Percentiles rank a stretch among this genome's conserved stretches.
Evolutionary conservation across 768 basidiomycete genomes (phyloP).

Genomic region (Lepiota venenata): DNA sequence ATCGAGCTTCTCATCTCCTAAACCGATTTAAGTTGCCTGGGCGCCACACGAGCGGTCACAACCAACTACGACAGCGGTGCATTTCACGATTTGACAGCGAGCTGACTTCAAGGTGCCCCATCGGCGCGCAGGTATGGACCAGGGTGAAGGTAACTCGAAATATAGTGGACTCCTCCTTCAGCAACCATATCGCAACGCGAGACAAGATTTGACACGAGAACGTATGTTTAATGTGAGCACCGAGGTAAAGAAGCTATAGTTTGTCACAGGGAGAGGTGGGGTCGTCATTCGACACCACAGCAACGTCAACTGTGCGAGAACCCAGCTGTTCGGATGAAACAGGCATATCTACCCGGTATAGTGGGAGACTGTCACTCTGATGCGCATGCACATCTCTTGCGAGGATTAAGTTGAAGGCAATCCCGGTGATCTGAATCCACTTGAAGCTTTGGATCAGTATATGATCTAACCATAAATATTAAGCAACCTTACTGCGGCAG

Average conservation of each 20-base stretch:
- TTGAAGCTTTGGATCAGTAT: neutral
- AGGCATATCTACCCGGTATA: neutral
- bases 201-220: too few species aligned
- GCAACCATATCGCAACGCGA: too few species aligned
- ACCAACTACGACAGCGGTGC: too few species aligned
- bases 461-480: neutral
- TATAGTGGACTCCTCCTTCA: too few species aligned
- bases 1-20: too few species aligned
- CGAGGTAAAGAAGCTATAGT: neutral
- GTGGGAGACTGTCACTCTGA: neutral
- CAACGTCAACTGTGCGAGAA: neutral
- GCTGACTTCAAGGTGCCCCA: too few species aligned
- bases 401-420: constrained; percentile 21
- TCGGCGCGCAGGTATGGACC: too few species aligned
- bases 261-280: neutral
- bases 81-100: too few species aligned
- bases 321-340: neutral
- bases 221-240: too few species aligned
- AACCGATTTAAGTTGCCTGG: too few species aligned
- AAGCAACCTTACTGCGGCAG: constrained; percentile 14
- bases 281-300: neutral
- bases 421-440: constrained; percentile 16
- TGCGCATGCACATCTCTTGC: neutral
- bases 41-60: too few species aligned
- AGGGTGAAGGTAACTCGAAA: too few species aligned